Base-by-base conservation (phyloP, 208 protist genomes). In the Trypanosomatidae sp. region DNA sequence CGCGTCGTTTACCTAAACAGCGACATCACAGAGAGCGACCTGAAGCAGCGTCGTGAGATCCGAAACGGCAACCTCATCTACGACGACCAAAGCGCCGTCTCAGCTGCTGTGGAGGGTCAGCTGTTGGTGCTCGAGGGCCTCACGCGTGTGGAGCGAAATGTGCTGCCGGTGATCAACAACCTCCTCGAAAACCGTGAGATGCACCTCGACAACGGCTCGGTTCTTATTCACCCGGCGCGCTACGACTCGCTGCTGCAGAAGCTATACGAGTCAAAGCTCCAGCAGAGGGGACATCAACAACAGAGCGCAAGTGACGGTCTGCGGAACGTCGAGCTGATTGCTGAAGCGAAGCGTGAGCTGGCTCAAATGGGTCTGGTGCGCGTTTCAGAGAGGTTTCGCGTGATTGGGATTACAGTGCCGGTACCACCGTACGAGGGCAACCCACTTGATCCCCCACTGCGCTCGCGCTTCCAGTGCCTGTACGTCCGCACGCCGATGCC, bases 141-240 rank as follows among this genome's bases (percentile, higher is more conserved):
- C 33, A 97, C 99, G 75, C 88, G 93, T 75, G 95, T 94, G 15
- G 98, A 99, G 83, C 91, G 96, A 22, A 99, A 99, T 81, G 93
- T 99, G 33, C 83, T 98, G 33, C 91, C 95, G 5, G 87, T 98
- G 28, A 88, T 98, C 68, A 99, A 99, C 87, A 99, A 98, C 71
- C 81, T 98, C n/a, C 80, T 99, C 12, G 93, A 99, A 70, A 99
- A 99, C 74, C 78, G 97, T 15, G 98, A 99, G 79, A 99, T 99
- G 98, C 79, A 89, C 50, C 86, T 99, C 1, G 95, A 99, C 70
- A 97, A 98, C 74, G 97, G 97, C 36, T 74, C 85, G 39, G 95
- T 97, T 41, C 87, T 99, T 19, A 91, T 98, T 56, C 82, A 91
- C 66, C 91, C 91, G 0, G 82, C 79, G n/a, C 91, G 97, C 8